These are phyloP conservation scores for Pseudopyrenochaeta lycopersici DNA, from an alignment of 2,329 filamentous ascomycete species.

Conservation along the genomic window DNA sequence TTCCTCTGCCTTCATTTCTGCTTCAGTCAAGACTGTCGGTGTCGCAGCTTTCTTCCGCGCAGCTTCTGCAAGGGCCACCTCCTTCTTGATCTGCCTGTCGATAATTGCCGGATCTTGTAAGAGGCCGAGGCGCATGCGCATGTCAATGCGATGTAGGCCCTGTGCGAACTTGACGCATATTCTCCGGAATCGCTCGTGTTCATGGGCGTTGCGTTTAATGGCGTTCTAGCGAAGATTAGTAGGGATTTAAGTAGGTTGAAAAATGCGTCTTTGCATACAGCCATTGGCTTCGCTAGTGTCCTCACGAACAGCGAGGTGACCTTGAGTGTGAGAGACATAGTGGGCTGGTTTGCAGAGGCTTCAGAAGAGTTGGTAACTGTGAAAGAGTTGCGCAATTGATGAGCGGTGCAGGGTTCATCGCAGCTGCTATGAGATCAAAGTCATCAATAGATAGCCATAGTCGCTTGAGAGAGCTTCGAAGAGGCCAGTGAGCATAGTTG, in stretches of 20 bases:
- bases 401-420: background rate
- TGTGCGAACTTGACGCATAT: slow-evolving; percentile 71
- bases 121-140: slow-evolving; percentile 72
- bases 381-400: slow-evolving; percentile 11
- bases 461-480: background rate
- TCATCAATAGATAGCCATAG: background rate
- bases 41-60: slow-evolving; percentile 60
- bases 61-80: slow-evolving; percentile 64
- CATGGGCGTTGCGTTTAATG: slow-evolving; percentile 73
- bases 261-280: slow-evolving; percentile 56
- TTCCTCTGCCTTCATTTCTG: slow-evolving; percentile 66
- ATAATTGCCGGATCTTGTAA: slow-evolving; percentile 69
- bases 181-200: slow-evolving; percentile 72
- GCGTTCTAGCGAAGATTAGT: slow-evolving; percentile 60
- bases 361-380: background rate
- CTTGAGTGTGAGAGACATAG: slow-evolving; percentile 72
- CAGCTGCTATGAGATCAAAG: background rate
- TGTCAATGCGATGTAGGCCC: slow-evolving; percentile 70
- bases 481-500: slow-evolving; percentile 2
- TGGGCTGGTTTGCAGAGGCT: slow-evolving; percentile 18
- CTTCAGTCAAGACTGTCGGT: slow-evolving; percentile 70
- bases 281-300: slow-evolving; percentile 73
- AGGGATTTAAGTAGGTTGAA: background rate
- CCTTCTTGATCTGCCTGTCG: slow-evolving; percentile 61
- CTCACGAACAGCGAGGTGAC: slow-evolving; percentile 71